Evolutionary conservation across 2,329 filamentous ascomycete genomes (phyloP), one percentile per base, ranked within the genome.

Genomic region (Exophiala dermatitidis): DNA sequence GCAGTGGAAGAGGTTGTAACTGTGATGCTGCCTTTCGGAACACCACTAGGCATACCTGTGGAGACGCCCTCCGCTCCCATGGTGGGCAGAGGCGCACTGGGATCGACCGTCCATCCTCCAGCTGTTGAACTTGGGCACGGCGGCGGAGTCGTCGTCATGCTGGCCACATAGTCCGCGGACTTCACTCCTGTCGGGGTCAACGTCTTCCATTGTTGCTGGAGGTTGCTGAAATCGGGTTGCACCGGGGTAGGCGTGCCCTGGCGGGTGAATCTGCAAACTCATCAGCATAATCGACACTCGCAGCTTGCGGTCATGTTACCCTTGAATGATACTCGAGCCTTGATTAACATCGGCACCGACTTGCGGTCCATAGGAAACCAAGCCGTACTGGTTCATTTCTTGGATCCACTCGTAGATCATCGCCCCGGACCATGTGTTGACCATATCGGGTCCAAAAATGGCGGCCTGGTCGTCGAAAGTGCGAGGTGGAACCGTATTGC

Each of bases 341-440:
- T 74, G 71, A 29, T 67, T 71, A 5, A 74, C 73, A 12, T 76
- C 69, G 26, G 76, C 71, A 34, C 75, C 75, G 7, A 76, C 77
- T n/a, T 74, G 69, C 2, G 79, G 72, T 1, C 85, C 87, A 66
- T 95, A 95, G 19, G 78, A 83, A 62, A 94, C 79, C 34, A 95
- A 75, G 37, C 89, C 89, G 68, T 94, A 95, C 64, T 88, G 71
- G 69, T 95, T 94, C 47, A 79, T 74, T 69, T 94, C 89, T 66
- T 91, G 74, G 58, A 94, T 88, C 89, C 89, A 95, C 67, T 95
- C 88, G 70, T 95, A 94, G 60, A 94, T 77, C 58, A 95, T 90
- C 49, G 86, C 78, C 50, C 89, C 89, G 48, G 86, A 90, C 77
- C 80, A 84, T 30, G 75, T 78, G 53, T 76, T 74, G 4, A 78